Evolutionary conservation across 1,139 yeast genomes (phyloP), one percentile per base, ranked within the genome.

Genomic region (Debaryomyces fabryi): DNA sequence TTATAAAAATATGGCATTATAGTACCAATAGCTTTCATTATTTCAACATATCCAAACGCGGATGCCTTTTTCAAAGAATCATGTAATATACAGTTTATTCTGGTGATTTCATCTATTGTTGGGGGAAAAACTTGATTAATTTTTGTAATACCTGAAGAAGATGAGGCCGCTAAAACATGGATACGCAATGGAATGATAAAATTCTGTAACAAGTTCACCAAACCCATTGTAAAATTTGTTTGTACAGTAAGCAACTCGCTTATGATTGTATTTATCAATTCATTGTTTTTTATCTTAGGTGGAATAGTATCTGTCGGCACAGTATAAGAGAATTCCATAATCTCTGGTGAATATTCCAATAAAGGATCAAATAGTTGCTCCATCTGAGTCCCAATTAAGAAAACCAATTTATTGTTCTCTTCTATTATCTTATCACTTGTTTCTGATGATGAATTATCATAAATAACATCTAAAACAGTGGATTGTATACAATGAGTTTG

Each of bases 341-440:
- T 83, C 64, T 92, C 97, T 0, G 98, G 98, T 0, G 96, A 88
- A 63, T 92, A 92, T 64, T 92, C 97, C 7, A 89, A 78, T 45
- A 91, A 68, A 0, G 97, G 97, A 60, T 92, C 96, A 66, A 92
- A 92, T 36, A 92, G 68, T 57, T 88, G 95, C 55, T 91, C 97
- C 44, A 90, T 71, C 64, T 92, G 97, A 42, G 85, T 85, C 0
- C 98, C 98, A 23, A 92, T 67, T 38, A 86, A 63, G 52, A 78
- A 85, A 0, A 91, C 97, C 27, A 92, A 65, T 50, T 76, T 81
- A 59, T 92, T 90, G 63, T 90, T 91, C 27, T 77, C 71, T 6
- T 48, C 41, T 5, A 24, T 20, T 21, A 43, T 85, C 88, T n/a
- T 56, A 12, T 58, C 53, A 33, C 54, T 57, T 5, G 53, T 49